Evolutionary conservation across 1,284 basidiomycete species (phyloP).

Genomic region (Neonothopanus nambi): DNA sequence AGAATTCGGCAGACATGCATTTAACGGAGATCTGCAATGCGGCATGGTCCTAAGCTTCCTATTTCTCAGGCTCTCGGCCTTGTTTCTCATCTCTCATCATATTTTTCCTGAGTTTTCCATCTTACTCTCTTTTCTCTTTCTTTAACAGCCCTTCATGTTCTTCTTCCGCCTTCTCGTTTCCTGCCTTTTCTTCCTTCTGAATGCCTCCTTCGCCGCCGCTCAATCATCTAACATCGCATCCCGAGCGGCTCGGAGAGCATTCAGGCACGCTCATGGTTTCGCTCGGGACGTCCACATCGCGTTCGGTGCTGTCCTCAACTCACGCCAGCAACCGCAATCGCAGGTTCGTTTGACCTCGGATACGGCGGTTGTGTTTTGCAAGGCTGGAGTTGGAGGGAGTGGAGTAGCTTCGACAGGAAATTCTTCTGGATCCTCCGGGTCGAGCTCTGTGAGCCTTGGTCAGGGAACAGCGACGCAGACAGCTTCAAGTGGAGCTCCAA

Average conservation of each 20-base stretch:
- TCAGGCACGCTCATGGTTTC: slow-evolving; percentile 51
- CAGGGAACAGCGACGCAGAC: slow-evolving; percentile 1
- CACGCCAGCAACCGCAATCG: slow-evolving; percentile 15
- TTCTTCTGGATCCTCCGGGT: background rate
- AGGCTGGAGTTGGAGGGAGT: slow-evolving; percentile 19
- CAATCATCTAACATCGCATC: slow-evolving; percentile 38
- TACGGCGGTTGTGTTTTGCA: slow-evolving; percentile 42
- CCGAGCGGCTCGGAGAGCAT: slow-evolving; percentile 37
- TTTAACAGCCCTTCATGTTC: background rate
- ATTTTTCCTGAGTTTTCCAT: too few relatives aligned
- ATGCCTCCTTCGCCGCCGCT: slow-evolving; percentile 31
- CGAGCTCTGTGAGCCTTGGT: background rate
- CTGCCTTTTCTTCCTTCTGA: slow-evolving; percentile 33
- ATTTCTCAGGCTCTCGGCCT: too few relatives aligned
- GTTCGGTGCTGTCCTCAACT: slow-evolving; percentile 47
- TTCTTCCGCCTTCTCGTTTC: background rate
- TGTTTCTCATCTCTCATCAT: too few relatives aligned
- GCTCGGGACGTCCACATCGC: slow-evolving; percentile 68
- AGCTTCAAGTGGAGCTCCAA: slow-evolving; percentile 9
- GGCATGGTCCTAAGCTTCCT: too few relatives aligned
- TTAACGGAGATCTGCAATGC: too few relatives aligned
- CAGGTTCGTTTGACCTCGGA: slow-evolving; percentile 11
- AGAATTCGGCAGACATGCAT: too few relatives aligned
- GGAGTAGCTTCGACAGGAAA: slow-evolving; percentile 12
- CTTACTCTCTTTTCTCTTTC: background rate